Evolutionary conservation across 2,329 filamentous ascomycete species (phyloP).

Genomic region (Coniella vitis): DNA sequence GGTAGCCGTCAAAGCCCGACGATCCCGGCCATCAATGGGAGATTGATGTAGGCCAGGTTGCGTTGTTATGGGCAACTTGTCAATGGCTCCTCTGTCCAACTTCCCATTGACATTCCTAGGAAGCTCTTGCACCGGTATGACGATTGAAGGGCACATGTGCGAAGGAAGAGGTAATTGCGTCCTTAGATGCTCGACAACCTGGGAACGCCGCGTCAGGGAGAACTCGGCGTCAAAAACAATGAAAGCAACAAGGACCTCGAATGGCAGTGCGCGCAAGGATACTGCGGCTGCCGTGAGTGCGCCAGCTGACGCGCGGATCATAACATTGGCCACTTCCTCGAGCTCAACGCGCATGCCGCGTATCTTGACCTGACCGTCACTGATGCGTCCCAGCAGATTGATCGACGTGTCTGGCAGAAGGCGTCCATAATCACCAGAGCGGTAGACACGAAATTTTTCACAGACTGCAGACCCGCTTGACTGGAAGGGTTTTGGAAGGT

Average conservation of each 20-base stretch:
- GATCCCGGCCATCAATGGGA: not conserved
- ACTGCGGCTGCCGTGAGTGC: conserved; percentile 1
- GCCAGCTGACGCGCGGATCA: not conserved
- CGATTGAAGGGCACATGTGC: conserved; percentile 28
- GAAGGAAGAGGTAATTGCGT: conserved; percentile 21
- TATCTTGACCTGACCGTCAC: conserved; percentile 39
- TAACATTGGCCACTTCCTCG: conserved; percentile 21
- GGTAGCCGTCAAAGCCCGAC: not conserved
- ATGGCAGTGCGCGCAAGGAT: not conserved
- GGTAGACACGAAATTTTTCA: conserved; percentile 24
- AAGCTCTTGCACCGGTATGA: conserved; percentile 23
- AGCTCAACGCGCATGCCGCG: conserved; percentile 27
- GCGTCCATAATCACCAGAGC: conserved; percentile 33
- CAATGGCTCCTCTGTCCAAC: conserved; percentile 25
- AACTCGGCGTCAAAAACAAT: not conserved
- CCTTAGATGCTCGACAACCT: conserved; percentile 7
- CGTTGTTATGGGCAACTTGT: conserved; percentile 19
- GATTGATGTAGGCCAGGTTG: not conserved
- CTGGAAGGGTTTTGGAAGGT: no score
- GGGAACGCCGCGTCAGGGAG: not conserved
- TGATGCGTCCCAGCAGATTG: conserved; percentile 29
- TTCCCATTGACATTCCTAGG: conserved; percentile 27
- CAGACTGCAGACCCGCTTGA: not conserved
- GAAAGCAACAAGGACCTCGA: not conserved
- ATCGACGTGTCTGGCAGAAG: conserved; percentile 28